phyloP scores from a whole-genome alignment of 2,329 filamentous ascomycete genomes.

The Ophiostoma piceae region DNA sequence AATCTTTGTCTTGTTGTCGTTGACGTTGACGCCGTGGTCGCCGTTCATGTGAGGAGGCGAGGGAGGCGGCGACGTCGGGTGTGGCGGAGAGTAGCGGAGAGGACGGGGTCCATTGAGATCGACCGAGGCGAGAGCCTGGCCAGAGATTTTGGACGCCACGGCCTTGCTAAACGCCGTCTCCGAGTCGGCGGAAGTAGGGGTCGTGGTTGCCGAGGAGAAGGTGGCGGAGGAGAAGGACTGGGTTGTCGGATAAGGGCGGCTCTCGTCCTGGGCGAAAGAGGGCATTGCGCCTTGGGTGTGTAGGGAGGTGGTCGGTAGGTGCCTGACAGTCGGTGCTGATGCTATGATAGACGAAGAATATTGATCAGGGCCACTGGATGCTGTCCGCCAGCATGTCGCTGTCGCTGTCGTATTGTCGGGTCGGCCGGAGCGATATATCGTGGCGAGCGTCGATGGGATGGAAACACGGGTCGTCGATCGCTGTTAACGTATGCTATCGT shows the following conservation, averaged over 20 bases:
- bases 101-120: slow-evolving; percentile 23
- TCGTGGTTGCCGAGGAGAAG: neutral
- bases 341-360: neutral
- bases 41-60: slow-evolving; percentile 15
- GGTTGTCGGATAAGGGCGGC: slow-evolving; percentile 19
- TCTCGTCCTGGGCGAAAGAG: slow-evolving; percentile 24
- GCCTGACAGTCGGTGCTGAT: neutral
- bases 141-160: slow-evolving; percentile 17
- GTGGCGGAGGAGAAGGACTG: slow-evolving; percentile 7
- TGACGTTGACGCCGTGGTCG: neutral
- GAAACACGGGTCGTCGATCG: neutral
- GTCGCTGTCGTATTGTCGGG: neutral
- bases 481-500: neutral
- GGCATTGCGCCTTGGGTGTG: slow-evolving; percentile 23
- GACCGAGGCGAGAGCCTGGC: slow-evolving; percentile 21
- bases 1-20: neutral
- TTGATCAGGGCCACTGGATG: neutral
- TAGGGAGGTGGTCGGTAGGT: neutral
- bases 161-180: slow-evolving; percentile 21
- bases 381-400: neutral
- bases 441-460: neutral
- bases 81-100: slow-evolving; percentile 17
- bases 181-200: slow-evolving; percentile 9
- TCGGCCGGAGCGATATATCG: neutral
- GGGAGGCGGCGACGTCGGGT: slow-evolving; percentile 22